These are phyloP conservation scores for Fusarium mangiferae DNA, from an alignment of 2,329 filamentous ascomycete species.

Conservation along the genomic window DNA sequence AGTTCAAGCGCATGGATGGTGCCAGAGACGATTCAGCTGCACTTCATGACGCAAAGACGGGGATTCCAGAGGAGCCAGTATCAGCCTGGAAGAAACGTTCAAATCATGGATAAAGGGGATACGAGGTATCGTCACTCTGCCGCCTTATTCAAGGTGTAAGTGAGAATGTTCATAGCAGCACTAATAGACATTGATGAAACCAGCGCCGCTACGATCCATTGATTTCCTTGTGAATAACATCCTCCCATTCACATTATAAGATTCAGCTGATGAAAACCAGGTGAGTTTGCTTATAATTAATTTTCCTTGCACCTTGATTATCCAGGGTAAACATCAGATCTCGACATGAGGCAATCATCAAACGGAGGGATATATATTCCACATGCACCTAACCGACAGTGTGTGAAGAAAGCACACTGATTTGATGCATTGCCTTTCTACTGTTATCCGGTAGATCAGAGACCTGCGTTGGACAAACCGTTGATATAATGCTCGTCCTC, in stretches of 20 bases:
- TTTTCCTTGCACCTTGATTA: not conserved
- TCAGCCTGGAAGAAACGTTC: not conserved
- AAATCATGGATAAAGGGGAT: not conserved
- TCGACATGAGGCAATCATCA: not conserved
- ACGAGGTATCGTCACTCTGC: not conserved
- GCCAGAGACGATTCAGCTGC: not conserved
- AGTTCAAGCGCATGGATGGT: not conserved
- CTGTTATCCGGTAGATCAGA: not conserved
- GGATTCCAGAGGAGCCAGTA: not conserved
- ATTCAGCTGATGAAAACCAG: not conserved
- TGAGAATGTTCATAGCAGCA: no score
- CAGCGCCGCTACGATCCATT: not conserved
- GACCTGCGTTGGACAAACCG: not conserved
- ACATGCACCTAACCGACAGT: no score
- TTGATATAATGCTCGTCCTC: not conserved
- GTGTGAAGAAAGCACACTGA: not conserved
- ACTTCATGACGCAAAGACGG: not conserved
- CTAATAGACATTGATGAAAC: no score
- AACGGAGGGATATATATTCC: not conserved
- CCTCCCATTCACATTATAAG: no score
- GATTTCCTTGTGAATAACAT: rapidly evolving
- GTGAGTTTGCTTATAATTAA: no score
- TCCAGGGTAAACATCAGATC: not conserved
- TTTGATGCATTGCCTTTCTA: not conserved
- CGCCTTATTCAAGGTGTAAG: not conserved